Conservation (phyloP, 2,329 filamentous ascomycete genomes). For the Ophiostoma perfectum region DNA sequence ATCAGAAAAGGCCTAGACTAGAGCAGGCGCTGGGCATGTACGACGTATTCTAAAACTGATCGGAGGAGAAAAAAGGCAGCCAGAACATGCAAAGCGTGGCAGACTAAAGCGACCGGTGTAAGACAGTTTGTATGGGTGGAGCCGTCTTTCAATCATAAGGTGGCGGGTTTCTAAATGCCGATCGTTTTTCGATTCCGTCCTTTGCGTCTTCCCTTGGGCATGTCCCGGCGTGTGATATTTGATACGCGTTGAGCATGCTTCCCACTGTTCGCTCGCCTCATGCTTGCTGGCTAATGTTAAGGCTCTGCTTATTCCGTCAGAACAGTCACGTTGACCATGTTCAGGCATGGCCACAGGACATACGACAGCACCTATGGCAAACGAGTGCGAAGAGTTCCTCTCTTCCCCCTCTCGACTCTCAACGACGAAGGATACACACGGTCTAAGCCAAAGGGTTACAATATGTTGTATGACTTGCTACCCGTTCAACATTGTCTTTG, state of each 20-base stretch:
- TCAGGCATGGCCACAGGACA: neutral
- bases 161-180: neutral
- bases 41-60: neutral
- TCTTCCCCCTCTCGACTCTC: neutral
- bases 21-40: neutral
- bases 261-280: too few relatives aligned
- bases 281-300: too few relatives aligned
- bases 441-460: neutral
- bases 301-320: neutral
- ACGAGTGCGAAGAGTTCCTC: neutral
- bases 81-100: conserved; percentile 10
- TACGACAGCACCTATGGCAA: neutral
- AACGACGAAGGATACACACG: neutral
- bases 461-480: neutral
- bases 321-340: neutral
- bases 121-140: conserved; percentile 13
- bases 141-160: neutral
- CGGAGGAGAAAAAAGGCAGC: neutral
- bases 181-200: neutral
- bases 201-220: neutral
- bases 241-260: too few relatives aligned
- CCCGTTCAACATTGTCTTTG: neutral
- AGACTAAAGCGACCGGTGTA: conserved; percentile 18
- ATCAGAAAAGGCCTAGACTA: conserved; percentile 16
- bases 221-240: too few relatives aligned